Percentiles rank a stretch among this genome's conserved stretches.
Evolutionary conservation across 768 basidiomycete species (phyloP).

Genomic region (Naganishia vaughanmartiniae): DNA sequence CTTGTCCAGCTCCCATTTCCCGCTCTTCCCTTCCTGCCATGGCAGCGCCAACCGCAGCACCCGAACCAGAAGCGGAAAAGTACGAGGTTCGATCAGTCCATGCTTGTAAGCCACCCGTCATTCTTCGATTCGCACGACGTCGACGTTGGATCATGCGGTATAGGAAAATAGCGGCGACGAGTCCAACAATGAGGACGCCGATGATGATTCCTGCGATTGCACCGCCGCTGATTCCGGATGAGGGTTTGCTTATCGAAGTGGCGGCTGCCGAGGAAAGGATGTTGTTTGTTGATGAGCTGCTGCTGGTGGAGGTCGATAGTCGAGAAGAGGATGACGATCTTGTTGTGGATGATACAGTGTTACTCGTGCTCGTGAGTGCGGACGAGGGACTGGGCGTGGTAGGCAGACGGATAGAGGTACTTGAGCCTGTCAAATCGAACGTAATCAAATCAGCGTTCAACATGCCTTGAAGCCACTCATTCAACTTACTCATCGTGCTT

Average conservation of each 20-base stretch:
- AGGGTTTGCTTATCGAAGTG: slow-evolving; percentile 1
- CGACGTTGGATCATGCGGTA: slow-evolving; percentile 22
- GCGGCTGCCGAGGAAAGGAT: slow-evolving; percentile 12
- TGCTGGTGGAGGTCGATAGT: not conserved
- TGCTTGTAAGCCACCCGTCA: slow-evolving; percentile 16
- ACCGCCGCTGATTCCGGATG: slow-evolving; percentile 16
- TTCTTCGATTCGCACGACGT: slow-evolving; percentile 10
- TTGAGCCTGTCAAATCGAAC: not conserved
- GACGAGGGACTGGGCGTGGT: not conserved
- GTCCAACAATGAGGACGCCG: not conserved
- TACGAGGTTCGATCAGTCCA: slow-evolving; percentile 16
- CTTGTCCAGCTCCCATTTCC: slow-evolving; percentile 13
- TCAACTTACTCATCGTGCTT: not conserved
- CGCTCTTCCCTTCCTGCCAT: slow-evolving; percentile 1
- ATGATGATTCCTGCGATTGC: slow-evolving; percentile 17
- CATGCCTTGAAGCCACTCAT: not conserved
- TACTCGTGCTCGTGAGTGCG: not conserved
- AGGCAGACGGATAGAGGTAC: not conserved
- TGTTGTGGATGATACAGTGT: not conserved
- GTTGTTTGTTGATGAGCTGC: not conserved
- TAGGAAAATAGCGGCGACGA: not conserved
- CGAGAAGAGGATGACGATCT: not conserved
- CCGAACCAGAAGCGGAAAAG: slow-evolving; percentile 4
- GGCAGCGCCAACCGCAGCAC: not conserved
- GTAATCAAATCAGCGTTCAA: not conserved